Base-by-base conservation (phyloP, 2,329 filamentous ascomycete genomes). In the Metarhizium album region DNA sequence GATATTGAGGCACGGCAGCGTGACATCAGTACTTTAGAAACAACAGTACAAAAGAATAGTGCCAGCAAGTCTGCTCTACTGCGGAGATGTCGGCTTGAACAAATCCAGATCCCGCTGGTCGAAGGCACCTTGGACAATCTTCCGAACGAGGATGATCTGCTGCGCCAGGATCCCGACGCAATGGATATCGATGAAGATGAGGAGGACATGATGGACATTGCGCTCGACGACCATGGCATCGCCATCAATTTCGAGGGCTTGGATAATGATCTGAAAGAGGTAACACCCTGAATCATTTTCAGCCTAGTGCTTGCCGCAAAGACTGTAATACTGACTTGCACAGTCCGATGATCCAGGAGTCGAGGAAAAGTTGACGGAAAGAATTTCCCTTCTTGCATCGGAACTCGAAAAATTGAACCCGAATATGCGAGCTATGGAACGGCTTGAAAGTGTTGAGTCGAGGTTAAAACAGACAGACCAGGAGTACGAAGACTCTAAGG, bases 361-460 rank as follows among this genome's bases (percentile, higher is more conserved):
- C 23, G 91, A 96, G 62, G 81, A 87, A 45, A 76, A 78, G 52
- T 75, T 98, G 2, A 80, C 86, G 49, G 87, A 95, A 49, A 84
- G 83, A 60, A 89, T 98, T 56, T 74, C 78, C 20, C 76, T 78
- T 27, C 76, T 98, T 9, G 83, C 83, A 43, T 73, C 78, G 31
- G 87, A 95, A 59, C 80, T 98, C 20, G 90, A 95, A 64, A 95
- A 95, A 69, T 84, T 97, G 67, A 90, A 93, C 54, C 93, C 93
- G 24, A 97, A 98, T 67, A 94, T 95, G 82, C 88, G 91, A 60
- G 93, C 91, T 8, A 89, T 90, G 68, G 90, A 97, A 63, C 87
- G 91, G 47, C 76, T 98, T 4, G 87, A 93, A 63, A 84, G 83
- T 22, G 90, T 95, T 8, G 87, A 95, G 66, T 79, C 82, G 48